Evolutionary conservation across 2,329 filamentous ascomycete species (phyloP), one percentile per base, ranked within the genome.

Genomic region (Bipolaris gigantea): DNA sequence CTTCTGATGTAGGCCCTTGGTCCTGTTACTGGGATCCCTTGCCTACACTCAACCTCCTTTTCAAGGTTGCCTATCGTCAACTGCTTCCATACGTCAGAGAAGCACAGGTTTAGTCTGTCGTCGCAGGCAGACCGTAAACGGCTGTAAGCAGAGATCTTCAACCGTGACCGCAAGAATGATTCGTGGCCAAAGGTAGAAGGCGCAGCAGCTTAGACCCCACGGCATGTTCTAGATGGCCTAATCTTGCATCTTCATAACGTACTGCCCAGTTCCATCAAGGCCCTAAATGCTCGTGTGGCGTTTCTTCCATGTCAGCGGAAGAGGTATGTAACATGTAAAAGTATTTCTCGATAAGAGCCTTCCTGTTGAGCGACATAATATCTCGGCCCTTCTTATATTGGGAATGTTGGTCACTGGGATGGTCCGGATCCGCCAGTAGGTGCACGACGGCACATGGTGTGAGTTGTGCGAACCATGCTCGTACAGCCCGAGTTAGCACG

Each of bases 301-400:
- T 44, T 34, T 18, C 6, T n/a, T 2, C 8, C 16, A 23, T 11
- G 11, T 30, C 30, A 32, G n/a, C 45, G 30, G 21, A 48, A 35
- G 48, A 52, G 48, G 52, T 52, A 43, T 27, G 41, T 36, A 23
- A 35, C 48, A 25, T 35, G 21, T 39, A 39, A 9, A 16, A n/a
- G 23, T 38, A 34, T 25, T 10, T 52, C 35, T 38, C 23, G n/a
- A 16, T 5, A 10, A 36, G 18, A 39, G 23, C 10, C 36, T 34
- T 27, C 33, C 18, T 21, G 40, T 48, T 13, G 23, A 23, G 13
- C 16, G 46, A 23, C 46, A 6, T 2, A 4, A 13, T 27, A 33
- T 38, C 46, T 53, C 50, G 50, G 36, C 33, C 33, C 38, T 42
- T 23, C n/a, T 30, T 50, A 41, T 35, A 51, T 51, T 54, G 15